A percentile compares a stretch with the other conserved stretches of the same genome.
These are phyloP conservation scores for Trypanosoma avium DNA, from an alignment of 208 protist genomes.

Conservation along the genomic window DNA sequence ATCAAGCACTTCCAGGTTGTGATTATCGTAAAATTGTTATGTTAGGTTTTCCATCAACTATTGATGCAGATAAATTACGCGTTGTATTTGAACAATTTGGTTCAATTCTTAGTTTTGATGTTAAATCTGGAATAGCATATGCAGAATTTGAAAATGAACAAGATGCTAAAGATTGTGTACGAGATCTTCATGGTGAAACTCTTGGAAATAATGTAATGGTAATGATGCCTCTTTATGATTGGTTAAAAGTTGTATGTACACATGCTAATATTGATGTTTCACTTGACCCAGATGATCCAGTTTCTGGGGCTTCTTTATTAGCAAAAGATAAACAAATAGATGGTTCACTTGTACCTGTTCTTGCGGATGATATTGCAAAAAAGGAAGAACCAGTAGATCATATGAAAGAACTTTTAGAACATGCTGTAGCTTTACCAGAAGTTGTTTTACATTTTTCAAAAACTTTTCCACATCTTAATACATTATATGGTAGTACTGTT, in stretches of 20 bases:
- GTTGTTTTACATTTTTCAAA: slow-evolving; percentile 56
- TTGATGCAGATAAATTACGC: slow-evolving; percentile 52
- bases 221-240: slow-evolving; percentile 69
- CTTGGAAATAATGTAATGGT: slow-evolving; percentile 67
- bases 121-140: slow-evolving; percentile 72
- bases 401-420: slow-evolving; percentile 70
- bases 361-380: slow-evolving; percentile 33
- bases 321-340: slow-evolving; percentile 27
- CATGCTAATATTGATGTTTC: slow-evolving; percentile 70
- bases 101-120: slow-evolving; percentile 52
- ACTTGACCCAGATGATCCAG: slow-evolving; percentile 67
- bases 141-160: slow-evolving; percentile 59
- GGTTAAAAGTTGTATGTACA: slow-evolving; percentile 69
- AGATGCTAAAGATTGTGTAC: slow-evolving; percentile 63
- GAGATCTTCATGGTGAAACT: slow-evolving; percentile 69
- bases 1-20: slow-evolving; percentile 48
- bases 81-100: slow-evolving; percentile 68
- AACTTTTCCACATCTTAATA: slow-evolving; percentile 65
- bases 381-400: slow-evolving; percentile 46
- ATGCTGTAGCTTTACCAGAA: slow-evolving; percentile 52
- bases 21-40: slow-evolving; percentile 73
- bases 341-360: slow-evolving; percentile 43
- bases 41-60: slow-evolving; percentile 64
- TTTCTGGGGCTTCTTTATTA: slow-evolving; percentile 61
- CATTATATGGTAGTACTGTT: slow-evolving; percentile 71